These are phyloP conservation scores for Lepiota brunneoincarnata DNA, from an alignment of 768 basidiomycete genomes.

Conservation along the genomic window DNA sequence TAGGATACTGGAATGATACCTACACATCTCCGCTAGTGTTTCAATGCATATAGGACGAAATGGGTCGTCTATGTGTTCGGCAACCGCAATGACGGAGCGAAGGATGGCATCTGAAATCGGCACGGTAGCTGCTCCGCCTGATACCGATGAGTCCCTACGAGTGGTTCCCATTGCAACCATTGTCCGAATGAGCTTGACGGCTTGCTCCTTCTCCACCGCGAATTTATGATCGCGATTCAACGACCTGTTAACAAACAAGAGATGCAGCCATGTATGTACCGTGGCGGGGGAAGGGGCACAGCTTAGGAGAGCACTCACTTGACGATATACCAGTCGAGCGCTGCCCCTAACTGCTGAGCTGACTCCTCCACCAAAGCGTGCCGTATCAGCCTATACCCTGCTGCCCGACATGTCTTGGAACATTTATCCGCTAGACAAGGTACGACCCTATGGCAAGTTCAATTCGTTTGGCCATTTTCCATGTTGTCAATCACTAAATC, in stretches of 20 bases:
- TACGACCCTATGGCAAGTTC: constrained; percentile 50
- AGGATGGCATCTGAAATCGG: constrained; percentile 76
- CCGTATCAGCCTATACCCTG: constrained; percentile 81
- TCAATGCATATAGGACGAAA: constrained; percentile 81
- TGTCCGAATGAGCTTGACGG: constrained; percentile 81
- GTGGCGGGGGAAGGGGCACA: not conserved
- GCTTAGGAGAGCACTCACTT: constrained; percentile 49
- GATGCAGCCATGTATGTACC: not conserved
- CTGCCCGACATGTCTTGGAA: constrained; percentile 72
- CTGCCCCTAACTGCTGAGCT: constrained; percentile 60
- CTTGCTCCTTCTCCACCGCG: constrained; percentile 88
- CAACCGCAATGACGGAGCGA: constrained; percentile 88
- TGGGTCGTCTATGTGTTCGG: constrained; percentile 90
- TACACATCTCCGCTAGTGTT: constrained; percentile 88
- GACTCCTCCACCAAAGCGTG: constrained; percentile 77
- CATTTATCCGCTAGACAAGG: constrained; percentile 75
- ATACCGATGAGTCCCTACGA: constrained; percentile 39
- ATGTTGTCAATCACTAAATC: not conserved
- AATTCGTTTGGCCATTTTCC: not conserved
- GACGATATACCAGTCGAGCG: constrained; percentile 88
- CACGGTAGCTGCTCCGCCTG: constrained; percentile 42
- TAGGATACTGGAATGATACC: constrained; percentile 23
- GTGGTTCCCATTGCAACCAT: constrained; percentile 77
- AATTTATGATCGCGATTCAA: constrained; percentile 83
- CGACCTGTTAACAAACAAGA: constrained; percentile 46